These are phyloP conservation scores for Neurospora crassa DNA, from an alignment of 2,329 filamentous ascomycete species.

Conservation along the genomic window DNA sequence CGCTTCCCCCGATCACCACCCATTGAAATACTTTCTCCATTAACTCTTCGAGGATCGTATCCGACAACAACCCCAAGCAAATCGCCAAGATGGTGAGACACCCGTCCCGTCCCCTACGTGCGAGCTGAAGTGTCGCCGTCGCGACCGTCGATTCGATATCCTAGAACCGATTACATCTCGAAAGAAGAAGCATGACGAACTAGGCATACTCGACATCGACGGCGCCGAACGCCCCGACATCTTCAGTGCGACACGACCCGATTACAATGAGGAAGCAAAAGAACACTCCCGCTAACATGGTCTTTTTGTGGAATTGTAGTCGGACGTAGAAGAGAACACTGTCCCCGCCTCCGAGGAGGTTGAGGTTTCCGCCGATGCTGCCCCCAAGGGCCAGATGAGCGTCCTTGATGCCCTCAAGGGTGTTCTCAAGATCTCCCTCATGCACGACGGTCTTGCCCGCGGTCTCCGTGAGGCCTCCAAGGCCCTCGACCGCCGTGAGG, in stretches of 20 bases:
- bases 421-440: conserved; percentile 94
- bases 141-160: background rate
- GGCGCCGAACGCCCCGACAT: background rate
- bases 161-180: background rate
- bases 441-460: conserved; percentile 98
- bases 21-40: conserved; percentile 6
- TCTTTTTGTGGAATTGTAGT: conserved; percentile 44
- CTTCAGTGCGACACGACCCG: background rate
- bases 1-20: conserved; percentile 1
- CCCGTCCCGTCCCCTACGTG: background rate
- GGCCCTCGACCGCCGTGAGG: conserved; percentile 95
- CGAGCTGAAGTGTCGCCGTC: background rate
- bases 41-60: conserved; percentile 57
- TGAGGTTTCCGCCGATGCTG: conserved; percentile 88
- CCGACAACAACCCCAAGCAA: conserved; percentile 42
- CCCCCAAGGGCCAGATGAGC: conserved; percentile 86
- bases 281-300: conserved; percentile 13
- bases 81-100: conserved; percentile 50
- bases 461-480: conserved; percentile 98
- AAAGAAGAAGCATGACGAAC: background rate
- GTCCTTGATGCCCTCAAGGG: conserved; percentile 98
- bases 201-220: background rate
- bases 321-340: conserved; percentile 99
- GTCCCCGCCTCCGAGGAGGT: conserved; percentile 80
- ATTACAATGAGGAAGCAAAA: conserved; percentile 2